phyloP scores from a whole-genome alignment of 495 filamentous ascomycete genomes.

The Chaetomium tenue region DNA sequence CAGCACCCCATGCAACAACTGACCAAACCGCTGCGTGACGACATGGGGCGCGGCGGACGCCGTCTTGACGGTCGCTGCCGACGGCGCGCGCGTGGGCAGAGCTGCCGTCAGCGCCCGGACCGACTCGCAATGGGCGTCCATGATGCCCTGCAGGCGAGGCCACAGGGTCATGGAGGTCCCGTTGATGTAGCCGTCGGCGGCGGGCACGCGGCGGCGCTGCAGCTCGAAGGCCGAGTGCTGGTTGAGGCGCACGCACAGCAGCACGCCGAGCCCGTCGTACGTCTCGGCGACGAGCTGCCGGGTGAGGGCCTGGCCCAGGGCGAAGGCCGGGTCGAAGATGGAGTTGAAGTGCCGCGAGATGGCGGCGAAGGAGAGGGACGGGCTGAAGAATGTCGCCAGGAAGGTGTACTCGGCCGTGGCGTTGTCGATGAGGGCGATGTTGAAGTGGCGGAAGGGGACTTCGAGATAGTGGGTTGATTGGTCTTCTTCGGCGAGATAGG shows the following conservation, averaged over 20 bases:
- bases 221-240: conserved; percentile 91
- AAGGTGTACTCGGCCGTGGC: conserved; percentile 94
- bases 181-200: conserved; percentile 88
- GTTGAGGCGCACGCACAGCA: conserved; percentile 89
- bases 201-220: conserved; percentile 84
- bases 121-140: conserved; percentile 89
- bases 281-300: conserved; percentile 72
- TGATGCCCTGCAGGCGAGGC: conserved; percentile 90
- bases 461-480: conserved; percentile 82
- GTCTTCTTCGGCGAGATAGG: conserved; percentile 86
- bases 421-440: conserved; percentile 90
- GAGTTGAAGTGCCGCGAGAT: conserved; percentile 67
- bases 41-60: conserved; percentile 87
- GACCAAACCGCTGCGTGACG: conserved; percentile 87
- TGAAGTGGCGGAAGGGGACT: conserved; percentile 87
- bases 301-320: conserved; percentile 72
- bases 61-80: conserved; percentile 57
- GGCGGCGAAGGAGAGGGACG: conserved; percentile 53
- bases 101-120: conserved; percentile 59
- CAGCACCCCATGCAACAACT: conserved; percentile 81
- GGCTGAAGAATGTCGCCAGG: conserved; percentile 81
- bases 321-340: conserved; percentile 82
- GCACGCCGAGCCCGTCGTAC: conserved; percentile 77
- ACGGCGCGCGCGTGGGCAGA: conserved; percentile 46
- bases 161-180: conserved; percentile 92